Evolutionary conservation across 192 early-diverging fungal species (phyloP).

Genomic region (Rhizophagus prolifer): DNA sequence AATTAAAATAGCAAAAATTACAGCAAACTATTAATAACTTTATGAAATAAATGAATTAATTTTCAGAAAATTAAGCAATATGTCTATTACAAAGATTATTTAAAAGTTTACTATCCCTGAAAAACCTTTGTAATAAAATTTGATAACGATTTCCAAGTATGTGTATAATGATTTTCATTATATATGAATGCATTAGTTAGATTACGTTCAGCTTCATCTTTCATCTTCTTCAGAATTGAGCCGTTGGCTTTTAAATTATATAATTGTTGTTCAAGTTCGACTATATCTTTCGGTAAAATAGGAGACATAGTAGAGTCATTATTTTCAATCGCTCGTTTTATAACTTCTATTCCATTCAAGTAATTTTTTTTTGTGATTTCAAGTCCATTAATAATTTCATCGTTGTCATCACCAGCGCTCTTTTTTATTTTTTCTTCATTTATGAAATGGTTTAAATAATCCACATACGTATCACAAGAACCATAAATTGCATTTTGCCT

Average conservation of each 20-base stretch:
- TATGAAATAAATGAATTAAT: too few relatives aligned
- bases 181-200: too few relatives aligned
- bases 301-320: background rate
- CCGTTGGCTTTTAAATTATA: constrained; percentile 30
- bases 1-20: too few relatives aligned
- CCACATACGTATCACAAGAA: constrained; percentile 28
- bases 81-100: too few relatives aligned
- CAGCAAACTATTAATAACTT: too few relatives aligned
- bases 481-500: constrained; percentile 31
- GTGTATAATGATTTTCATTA: too few relatives aligned
- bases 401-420: background rate
- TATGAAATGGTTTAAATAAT: constrained; percentile 34
- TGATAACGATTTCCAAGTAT: too few relatives aligned
- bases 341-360: constrained; percentile 14
- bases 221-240: constrained; percentile 20
- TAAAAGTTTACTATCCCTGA: too few relatives aligned
- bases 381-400: constrained; percentile 19
- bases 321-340: constrained; percentile 30
- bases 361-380: constrained; percentile 26
- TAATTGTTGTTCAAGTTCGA: constrained; percentile 22
- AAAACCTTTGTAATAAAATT: too few relatives aligned
- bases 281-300: constrained; percentile 18
- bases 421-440: constrained; percentile 28
- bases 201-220: constrained; percentile 1
- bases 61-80: too few relatives aligned